Evolutionary conservation across 1,284 basidiomycete genomes (phyloP).

Genomic region (Cutaneotrichosporon sp.): DNA sequence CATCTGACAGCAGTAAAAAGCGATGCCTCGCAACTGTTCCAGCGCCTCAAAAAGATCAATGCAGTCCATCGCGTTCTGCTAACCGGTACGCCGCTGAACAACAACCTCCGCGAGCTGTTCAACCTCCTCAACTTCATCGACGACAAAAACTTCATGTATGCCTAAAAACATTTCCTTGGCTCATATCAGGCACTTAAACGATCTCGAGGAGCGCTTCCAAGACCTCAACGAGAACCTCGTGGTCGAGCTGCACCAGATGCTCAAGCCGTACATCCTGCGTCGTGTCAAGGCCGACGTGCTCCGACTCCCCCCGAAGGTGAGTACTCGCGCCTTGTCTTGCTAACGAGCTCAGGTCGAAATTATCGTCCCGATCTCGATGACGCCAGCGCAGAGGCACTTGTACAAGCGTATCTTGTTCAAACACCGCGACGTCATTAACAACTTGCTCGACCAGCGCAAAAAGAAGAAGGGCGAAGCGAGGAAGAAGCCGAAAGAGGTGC

Average conservation of each 20-base stretch:
- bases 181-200: constrained; percentile 61
- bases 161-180: too few relatives aligned
- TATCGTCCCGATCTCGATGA: constrained; percentile 87
- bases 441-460: constrained; percentile 25
- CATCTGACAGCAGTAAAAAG: constrained; percentile 58
- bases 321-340: neutral
- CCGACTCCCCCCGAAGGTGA: constrained; percentile 75
- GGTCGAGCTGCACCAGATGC: constrained; percentile 65
- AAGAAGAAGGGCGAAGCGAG: neutral
- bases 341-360: constrained; percentile 45
- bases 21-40: constrained; percentile 74
- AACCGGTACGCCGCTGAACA: constrained; percentile 94
- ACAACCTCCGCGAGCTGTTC: constrained; percentile 91
- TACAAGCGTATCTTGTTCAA: constrained; percentile 68
- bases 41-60: constrained; percentile 71
- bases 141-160: constrained; percentile 55
- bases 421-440: constrained; percentile 32
- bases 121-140: constrained; percentile 93
- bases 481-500: neutral
- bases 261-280: constrained; percentile 88
- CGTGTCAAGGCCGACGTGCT: constrained; percentile 90
- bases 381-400: constrained; percentile 79
- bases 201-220: constrained; percentile 62
- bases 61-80: constrained; percentile 79
- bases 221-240: constrained; percentile 72